A percentile compares a stretch with the other conserved stretches of the same genome.
These are phyloP conservation scores for Monosporozyma yasuniensis DNA, from an alignment of 805 yeast species.

Conservation along the genomic window DNA sequence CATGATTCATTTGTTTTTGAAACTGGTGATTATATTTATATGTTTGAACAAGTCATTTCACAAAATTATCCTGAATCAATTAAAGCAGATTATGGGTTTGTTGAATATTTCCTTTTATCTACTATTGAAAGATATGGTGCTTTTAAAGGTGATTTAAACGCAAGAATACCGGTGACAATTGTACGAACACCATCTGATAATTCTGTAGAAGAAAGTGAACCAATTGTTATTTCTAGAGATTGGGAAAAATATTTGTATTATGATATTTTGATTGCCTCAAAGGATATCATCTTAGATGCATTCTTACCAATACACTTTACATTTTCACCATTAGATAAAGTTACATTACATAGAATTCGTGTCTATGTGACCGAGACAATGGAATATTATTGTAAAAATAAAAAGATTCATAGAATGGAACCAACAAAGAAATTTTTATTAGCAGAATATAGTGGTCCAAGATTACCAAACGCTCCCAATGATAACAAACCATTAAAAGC, in stretches of 20 bases:
- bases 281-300: conserved; percentile 76
- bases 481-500: conserved; percentile 28
- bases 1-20: conserved; percentile 42
- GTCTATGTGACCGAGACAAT: conserved; percentile 80
- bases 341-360: conserved; percentile 76
- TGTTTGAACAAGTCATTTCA: conserved; percentile 82
- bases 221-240: conserved; percentile 78
- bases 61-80: conserved; percentile 76
- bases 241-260: conserved; percentile 92
- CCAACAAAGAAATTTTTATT: conserved; percentile 75
- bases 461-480: conserved; percentile 27
- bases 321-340: conserved; percentile 77
- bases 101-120: conserved; percentile 61
- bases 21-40: conserved; percentile 88
- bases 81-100: conserved; percentile 72
- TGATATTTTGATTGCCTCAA: conserved; percentile 85
- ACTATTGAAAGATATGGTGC: conserved; percentile 70
- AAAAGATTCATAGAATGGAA: conserved; percentile 85
- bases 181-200: conserved; percentile 71
- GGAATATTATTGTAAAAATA: conserved; percentile 81
- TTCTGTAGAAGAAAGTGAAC: conserved; percentile 83
- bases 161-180: conserved; percentile 52
- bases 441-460: conserved; percentile 68
- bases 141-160: conserved; percentile 67
- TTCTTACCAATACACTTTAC: conserved; percentile 76